Percentiles rank a stretch among this genome's conserved stretches.
Evolutionary conservation across 2,329 filamentous ascomycete genomes (phyloP).

Genomic region (Aspergillus thermomutatus): DNA sequence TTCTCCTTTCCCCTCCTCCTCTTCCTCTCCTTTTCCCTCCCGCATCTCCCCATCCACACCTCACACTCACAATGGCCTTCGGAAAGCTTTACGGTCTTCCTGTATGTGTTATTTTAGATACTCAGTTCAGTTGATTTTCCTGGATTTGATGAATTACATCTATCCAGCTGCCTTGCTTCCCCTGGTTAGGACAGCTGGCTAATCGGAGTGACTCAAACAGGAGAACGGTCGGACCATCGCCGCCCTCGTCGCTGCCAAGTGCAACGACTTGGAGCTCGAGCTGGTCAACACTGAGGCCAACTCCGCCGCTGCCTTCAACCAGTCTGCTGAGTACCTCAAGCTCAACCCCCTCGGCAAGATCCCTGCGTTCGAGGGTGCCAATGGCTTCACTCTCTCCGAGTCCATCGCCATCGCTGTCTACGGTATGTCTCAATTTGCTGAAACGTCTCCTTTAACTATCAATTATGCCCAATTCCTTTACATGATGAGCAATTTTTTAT

Average conservation of each 20-base stretch:
- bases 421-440: slow-evolving; percentile 62
- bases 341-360: slow-evolving; percentile 86
- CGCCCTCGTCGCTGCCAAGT: slow-evolving; percentile 92
- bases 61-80: slow-evolving; percentile 73
- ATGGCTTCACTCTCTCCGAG: slow-evolving; percentile 88
- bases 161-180: slow-evolving; percentile 6
- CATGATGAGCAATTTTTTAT: slow-evolving; percentile 75
- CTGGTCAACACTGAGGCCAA: slow-evolving; percentile 60
- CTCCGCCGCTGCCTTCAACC: slow-evolving; percentile 57
- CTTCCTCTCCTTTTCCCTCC: slow-evolving; percentile 5
- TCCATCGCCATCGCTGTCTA: slow-evolving; percentile 95
- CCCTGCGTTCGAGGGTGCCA: slow-evolving; percentile 86
- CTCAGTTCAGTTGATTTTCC: slow-evolving; percentile 3
- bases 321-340: slow-evolving; percentile 75
- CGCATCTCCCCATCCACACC: slow-evolving; percentile 13
- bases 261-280: slow-evolving; percentile 91
- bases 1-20: slow-evolving; percentile 17
- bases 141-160: background rate
- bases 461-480: slow-evolving; percentile 15
- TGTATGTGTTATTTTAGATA: slow-evolving; percentile 52
- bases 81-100: slow-evolving; percentile 91
- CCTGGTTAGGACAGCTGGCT: slow-evolving; percentile 17
- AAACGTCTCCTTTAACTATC: slow-evolving; percentile 11
- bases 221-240: slow-evolving; percentile 84
- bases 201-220: slow-evolving; percentile 48